A percentile compares a stretch with the other conserved stretches of the same genome.
Conservation (phyloP, 805 yeast genomes). For the Starmerella riodocensis region DNA sequence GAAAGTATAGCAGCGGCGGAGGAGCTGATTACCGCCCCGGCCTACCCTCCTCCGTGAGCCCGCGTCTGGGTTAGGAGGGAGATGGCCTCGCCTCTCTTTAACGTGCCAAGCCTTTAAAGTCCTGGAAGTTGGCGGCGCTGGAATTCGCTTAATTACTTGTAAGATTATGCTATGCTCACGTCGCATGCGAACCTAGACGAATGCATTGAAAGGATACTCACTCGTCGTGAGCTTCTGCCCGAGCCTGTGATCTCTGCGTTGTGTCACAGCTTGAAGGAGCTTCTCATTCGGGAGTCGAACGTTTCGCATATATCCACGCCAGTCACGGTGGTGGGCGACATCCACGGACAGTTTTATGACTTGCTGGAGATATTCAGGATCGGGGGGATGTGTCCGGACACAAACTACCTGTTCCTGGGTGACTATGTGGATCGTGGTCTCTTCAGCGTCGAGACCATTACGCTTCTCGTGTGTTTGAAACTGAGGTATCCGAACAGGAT, state of each 20-base stretch:
- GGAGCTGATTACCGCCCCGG: no score
- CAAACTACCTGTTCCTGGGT: constrained; percentile 84
- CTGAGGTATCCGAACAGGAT: constrained; percentile 79
- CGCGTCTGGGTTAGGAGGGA: no score
- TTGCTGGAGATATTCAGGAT: constrained; percentile 81
- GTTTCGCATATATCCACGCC: constrained; percentile 77
- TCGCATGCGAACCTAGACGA: constrained; percentile 39
- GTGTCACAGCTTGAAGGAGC: constrained; percentile 72
- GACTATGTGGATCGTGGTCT: constrained; percentile 95
- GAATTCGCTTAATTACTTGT: background rate
- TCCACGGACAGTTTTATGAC: constrained; percentile 95
- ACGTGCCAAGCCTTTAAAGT: no score
- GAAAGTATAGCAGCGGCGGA: no score
- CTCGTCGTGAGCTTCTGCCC: constrained; percentile 47
- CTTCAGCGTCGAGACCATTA: constrained; percentile 85
- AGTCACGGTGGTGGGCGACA: constrained; percentile 91
- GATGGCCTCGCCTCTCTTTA: no score
- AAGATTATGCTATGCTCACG: constrained; percentile 11
- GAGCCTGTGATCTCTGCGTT: constrained; percentile 57
- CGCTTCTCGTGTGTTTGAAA: constrained; percentile 67
- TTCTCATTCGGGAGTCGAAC: constrained; percentile 67
- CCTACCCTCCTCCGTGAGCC: no score
- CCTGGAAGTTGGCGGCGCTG: no score
- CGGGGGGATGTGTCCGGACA: constrained; percentile 86
- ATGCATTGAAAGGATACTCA: constrained; percentile 54